A percentile compares a stretch with the other conserved stretches of the same genome.
These are phyloP conservation scores for Aspergillus candidus DNA, from an alignment of 2,329 filamentous ascomycete species.

Conservation along the genomic window DNA sequence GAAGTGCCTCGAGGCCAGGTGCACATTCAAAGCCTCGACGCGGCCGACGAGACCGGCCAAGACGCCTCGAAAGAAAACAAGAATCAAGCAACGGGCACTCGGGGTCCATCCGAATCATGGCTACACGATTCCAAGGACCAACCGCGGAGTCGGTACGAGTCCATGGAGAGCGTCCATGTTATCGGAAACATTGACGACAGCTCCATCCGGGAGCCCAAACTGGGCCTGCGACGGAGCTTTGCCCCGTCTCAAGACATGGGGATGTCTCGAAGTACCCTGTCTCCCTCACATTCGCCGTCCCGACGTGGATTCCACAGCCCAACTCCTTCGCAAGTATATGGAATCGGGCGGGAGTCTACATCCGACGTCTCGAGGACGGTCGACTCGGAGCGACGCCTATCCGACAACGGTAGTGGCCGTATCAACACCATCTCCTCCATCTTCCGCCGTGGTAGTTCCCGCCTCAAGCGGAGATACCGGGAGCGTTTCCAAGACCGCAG, in stretches of 20 bases:
- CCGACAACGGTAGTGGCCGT: slow-evolving; percentile 46
- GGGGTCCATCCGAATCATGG: slow-evolving; percentile 25
- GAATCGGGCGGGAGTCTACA: slow-evolving; percentile 46
- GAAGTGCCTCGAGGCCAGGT: slow-evolving; percentile 5
- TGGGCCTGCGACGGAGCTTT: slow-evolving; percentile 26
- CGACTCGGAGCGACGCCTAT: slow-evolving; percentile 49
- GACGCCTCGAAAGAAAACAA: slow-evolving; percentile 4
- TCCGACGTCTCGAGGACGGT: slow-evolving; percentile 49
- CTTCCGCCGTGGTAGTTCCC: slow-evolving; percentile 60
- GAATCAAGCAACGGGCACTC: slow-evolving; percentile 6
- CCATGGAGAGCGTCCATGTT: slow-evolving; percentile 27
- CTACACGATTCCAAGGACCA: slow-evolving; percentile 26
- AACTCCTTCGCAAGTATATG: slow-evolving; percentile 49
- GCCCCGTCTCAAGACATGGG: slow-evolving; percentile 30
- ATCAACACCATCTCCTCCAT: slow-evolving; percentile 61
- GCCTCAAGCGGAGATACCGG: slow-evolving; percentile 51
- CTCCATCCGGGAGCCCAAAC: slow-evolving; percentile 26
- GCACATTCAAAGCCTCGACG: slow-evolving; percentile 6
- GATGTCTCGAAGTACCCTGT: slow-evolving; percentile 29
- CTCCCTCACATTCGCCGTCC: slow-evolving; percentile 38
- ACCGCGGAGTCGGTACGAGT: slow-evolving; percentile 17
- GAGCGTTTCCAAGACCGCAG: slow-evolving; percentile 48
- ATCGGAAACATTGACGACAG: slow-evolving; percentile 31
- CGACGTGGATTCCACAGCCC: slow-evolving; percentile 44
- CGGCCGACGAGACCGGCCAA: slow-evolving; percentile 6